Evolutionary conservation across 345 rosid species (phyloP).

Genomic region (Litchi chinensis): DNA sequence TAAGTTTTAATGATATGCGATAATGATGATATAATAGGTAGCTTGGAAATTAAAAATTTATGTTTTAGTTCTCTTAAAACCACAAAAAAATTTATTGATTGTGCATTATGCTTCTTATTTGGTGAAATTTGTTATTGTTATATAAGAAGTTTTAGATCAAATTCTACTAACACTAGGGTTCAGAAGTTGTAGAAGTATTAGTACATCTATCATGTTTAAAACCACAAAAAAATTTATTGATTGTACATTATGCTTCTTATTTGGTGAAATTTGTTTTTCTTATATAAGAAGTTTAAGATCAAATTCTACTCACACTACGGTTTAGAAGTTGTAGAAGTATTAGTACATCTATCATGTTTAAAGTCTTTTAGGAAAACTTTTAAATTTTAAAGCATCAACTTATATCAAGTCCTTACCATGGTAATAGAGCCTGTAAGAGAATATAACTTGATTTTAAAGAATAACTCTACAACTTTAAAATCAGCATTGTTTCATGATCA

Average conservation of each 20-base stretch:
- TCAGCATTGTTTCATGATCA: too few species aligned
- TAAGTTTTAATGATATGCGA: background rate
- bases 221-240: background rate
- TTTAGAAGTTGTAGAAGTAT: background rate
- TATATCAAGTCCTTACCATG: background rate
- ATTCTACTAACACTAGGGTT: background rate
- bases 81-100: background rate
- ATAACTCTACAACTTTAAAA: background rate
- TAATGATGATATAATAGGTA: background rate
- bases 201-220: background rate
- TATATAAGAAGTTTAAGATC: too few species aligned
- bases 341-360: background rate
- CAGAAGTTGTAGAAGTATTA: background rate
- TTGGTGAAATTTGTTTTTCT: background rate
- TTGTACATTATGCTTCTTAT: background rate
- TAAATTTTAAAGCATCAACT: background rate
- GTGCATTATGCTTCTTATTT: background rate
- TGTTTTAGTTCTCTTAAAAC: background rate
- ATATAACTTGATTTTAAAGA: too few species aligned
- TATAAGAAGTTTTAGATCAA: too few species aligned
- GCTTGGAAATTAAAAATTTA: background rate
- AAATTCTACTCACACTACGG: too few species aligned
- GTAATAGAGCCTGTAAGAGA: background rate
- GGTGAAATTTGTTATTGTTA: background rate
- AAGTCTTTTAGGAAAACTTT: background rate